Evolutionary conservation across 2,329 filamentous ascomycete genomes (phyloP).

Genomic region (Colletotrichum truncatum): DNA sequence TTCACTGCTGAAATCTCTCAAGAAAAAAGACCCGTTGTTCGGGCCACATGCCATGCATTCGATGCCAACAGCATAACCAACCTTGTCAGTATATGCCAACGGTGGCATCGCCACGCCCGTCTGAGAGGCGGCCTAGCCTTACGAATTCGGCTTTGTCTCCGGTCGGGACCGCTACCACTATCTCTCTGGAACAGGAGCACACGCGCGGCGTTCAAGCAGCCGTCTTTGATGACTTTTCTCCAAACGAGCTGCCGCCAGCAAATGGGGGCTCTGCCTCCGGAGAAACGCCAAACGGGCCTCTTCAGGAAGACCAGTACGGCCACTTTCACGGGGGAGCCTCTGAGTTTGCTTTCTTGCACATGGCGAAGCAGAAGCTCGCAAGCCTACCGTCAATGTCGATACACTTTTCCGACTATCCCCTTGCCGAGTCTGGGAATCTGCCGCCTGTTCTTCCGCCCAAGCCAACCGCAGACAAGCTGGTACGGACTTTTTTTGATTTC

Average conservation of each 20-base stretch:
- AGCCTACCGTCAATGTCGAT: neutral
- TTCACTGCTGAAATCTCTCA: rapidly evolving
- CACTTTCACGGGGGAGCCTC: neutral
- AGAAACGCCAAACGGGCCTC: neutral
- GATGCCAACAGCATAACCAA: neutral
- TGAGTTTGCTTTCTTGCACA: neutral
- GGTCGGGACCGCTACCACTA: neutral
- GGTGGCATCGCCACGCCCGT: neutral
- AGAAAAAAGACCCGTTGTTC: neutral
- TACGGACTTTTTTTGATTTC: neutral
- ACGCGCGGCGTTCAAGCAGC: neutral
- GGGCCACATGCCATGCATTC: neutral
- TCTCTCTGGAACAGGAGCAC: neutral
- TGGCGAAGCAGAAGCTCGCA: neutral
- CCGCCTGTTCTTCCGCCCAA: neutral
- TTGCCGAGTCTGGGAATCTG: neutral
- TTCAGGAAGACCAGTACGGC: neutral
- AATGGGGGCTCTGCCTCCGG: neutral
- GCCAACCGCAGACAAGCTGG: neutral
- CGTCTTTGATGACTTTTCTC: neutral
- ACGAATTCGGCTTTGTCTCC: neutral
- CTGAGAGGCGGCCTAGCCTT: neutral
- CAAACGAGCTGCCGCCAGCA: neutral
- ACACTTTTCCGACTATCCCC: neutral
- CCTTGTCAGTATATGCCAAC: neutral